Evolutionary conservation across 805 yeast genomes (phyloP), one percentile per base, ranked within the genome.

Genomic region (Spathaspora sp.): DNA sequence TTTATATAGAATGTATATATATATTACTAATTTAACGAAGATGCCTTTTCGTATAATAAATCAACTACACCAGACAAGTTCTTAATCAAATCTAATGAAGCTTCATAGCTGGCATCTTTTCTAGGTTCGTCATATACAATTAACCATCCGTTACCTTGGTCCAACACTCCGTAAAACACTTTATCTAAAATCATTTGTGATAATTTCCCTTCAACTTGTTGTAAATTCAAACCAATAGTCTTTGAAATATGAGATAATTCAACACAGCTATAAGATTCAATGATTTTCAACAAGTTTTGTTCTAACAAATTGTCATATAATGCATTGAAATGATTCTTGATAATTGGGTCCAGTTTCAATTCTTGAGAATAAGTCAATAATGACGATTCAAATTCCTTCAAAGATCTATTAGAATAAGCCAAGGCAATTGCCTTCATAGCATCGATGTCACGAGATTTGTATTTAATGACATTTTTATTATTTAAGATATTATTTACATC

Each of bases 91-190:
- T 89, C 94, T 59, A 93, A 80, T 44, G 96, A 87, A 50, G 93
- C 84, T 56, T 87, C 94, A 64, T 93, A 94, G 48, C 96, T 85
- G 40, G 88, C 88, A 68, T 94, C 98, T 55, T 84, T 83, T 63
- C 82, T 83, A 42, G 97, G 96, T 65, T 91, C 88, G 53, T 90
- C 96, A 64, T 89, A 94, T 52, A 94, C 82, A 58, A 90, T 85
- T 61, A 94, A 79, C 97, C 97, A 94, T 8, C 99, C 99, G 66
- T 92, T 92, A 46, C 98, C 98, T 75, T 94, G 99, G 69, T 94
- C 99, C 59, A 94, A 77, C 38, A 94, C 98, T 46, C 99, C 99
- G 64, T 85, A 87, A 61, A 94, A 90, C n/a, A 91, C 88, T 63
- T 89, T 87, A 70, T 94, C 99, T 61, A 94, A 79, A 60, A 94